A percentile compares a stretch with the other conserved stretches of the same genome.
phyloP scores from a whole-genome alignment of 2,329 filamentous ascomycete genomes.

The Phaeosphaeria sp. region DNA sequence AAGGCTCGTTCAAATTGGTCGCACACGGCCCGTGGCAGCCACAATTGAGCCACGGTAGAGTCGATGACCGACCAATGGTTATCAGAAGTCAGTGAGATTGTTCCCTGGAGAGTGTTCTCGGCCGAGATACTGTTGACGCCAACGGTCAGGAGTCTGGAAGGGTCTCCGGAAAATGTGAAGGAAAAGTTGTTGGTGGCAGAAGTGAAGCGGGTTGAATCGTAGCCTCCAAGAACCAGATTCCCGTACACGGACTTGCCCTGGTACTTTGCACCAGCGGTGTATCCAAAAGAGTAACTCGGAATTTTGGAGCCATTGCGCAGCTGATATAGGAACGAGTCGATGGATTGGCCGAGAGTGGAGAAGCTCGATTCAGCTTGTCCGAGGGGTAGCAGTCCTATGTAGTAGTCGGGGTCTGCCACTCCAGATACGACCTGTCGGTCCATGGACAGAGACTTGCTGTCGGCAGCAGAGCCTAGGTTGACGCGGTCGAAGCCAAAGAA shows the following conservation, averaged over 20 bases:
- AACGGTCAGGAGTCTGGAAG: conserved; percentile 41
- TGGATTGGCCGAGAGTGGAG: conserved; percentile 32
- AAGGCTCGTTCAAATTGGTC: conserved; percentile 50
- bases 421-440: conserved; percentile 39
- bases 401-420: conserved; percentile 39
- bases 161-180: conserved; percentile 41
- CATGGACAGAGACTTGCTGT: conserved; percentile 25
- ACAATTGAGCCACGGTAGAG: conserved; percentile 51
- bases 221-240: conserved; percentile 51
- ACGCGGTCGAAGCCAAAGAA: conserved; percentile 44
- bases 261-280: conserved; percentile 47
- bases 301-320: conserved; percentile 38
- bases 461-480: conserved; percentile 30
- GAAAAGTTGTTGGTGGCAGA: conserved; percentile 36
- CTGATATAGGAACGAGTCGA: conserved; percentile 35
- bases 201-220: conserved; percentile 49
- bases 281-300: conserved; percentile 44
- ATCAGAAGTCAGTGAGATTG: conserved; percentile 40
- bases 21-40: conserved; percentile 51
- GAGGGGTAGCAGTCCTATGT: conserved; percentile 37
- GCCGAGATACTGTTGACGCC: conserved; percentile 43
- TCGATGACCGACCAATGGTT: conserved; percentile 49
- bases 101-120: conserved; percentile 41
- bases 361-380: conserved; percentile 40
- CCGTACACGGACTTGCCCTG: conserved; percentile 41